phyloP scores from a whole-genome alignment of 2,329 filamentous ascomycete species.

The Fusarium ambrosium region DNA sequence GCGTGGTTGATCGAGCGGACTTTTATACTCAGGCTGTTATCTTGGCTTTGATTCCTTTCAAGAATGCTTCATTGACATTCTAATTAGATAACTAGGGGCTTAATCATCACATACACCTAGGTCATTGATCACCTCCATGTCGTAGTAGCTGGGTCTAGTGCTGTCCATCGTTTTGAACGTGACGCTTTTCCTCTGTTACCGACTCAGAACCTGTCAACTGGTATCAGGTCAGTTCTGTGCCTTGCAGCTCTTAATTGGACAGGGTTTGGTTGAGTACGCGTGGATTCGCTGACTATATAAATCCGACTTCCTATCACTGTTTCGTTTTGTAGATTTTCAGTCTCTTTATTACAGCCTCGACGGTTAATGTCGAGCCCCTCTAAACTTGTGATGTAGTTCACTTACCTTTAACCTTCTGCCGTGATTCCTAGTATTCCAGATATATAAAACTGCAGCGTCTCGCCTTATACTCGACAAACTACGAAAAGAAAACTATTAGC shows the following conservation, averaged over 20 bases:
- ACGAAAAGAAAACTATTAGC: not conserved
- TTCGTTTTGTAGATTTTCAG: not conserved
- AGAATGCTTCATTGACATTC: constrained; percentile 53
- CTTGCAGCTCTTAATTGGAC: not conserved
- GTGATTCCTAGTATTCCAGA: not conserved
- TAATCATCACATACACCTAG: not conserved
- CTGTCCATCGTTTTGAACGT: not conserved
- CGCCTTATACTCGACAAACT: not conserved
- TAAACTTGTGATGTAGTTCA: not conserved
- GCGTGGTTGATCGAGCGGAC: constrained; percentile 52
- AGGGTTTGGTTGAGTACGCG: not conserved
- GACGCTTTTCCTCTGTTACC: not conserved
- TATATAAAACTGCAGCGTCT: not conserved
- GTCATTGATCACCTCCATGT: not conserved
- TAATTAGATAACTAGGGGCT: not conserved
- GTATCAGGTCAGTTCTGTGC: not conserved
- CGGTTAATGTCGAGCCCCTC: too few relatives aligned
- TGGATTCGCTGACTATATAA: not conserved
- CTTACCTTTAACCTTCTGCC: not conserved
- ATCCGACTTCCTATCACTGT: not conserved
- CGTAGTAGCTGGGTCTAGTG: not conserved
- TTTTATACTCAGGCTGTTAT: constrained; percentile 58
- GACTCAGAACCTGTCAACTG: not conserved
- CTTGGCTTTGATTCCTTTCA: constrained; percentile 58
- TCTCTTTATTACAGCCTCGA: not conserved